Evolutionary conservation across 257 asterid genomes (phyloP), one percentile per base, ranked within the genome.

Genomic region (Gentiana dahurica): DNA sequence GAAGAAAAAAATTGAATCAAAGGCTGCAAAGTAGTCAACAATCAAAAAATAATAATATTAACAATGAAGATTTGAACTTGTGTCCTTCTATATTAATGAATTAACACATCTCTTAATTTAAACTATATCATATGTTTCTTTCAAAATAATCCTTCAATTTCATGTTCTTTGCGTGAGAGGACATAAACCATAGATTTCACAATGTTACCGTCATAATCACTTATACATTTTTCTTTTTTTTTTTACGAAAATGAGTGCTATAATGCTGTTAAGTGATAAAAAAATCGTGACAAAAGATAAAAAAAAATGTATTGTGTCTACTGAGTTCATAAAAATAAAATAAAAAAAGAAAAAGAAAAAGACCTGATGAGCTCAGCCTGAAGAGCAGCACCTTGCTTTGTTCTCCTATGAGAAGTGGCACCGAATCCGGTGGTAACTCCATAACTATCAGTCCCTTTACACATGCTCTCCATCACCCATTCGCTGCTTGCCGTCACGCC

Each of bases 341-440:
- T 7, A 34, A 4, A 13, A 32, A 32, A 52, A 33, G n/a, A 9
- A 5, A 24, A 32, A 45, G 10, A 43, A 44, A 34, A 34, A 39
- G 0, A 69, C 75, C 75, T 54, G 3, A 69, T 60, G 1, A 69
- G 75, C 52, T 69, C 75, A 5, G 65, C 44, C 60, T 69, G 75
- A 54, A 69, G 51, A 2, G 75, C 75, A 35, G 36, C 24, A 1
- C 75, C 75, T 13, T 69, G 55, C 1, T 36, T 64, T 0, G 75
- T 69, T 34, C 75, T 59, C 32, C 70, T 41, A 32, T 64, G 70
- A 8, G 75, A 69, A 0, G 59, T 64, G 52, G 75, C 75, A 15
- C 75, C 75, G 59, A 69, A 69, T n/a, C 75, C 75, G 1, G 75
- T 64, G 1, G 75, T 64, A 8, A 68, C 61, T 11, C 73, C 68